Percentiles rank a stretch among this genome's conserved stretches.
Conservation (phyloP, 1,139 yeast species). For the Yamadazyma membranifaciens region DNA sequence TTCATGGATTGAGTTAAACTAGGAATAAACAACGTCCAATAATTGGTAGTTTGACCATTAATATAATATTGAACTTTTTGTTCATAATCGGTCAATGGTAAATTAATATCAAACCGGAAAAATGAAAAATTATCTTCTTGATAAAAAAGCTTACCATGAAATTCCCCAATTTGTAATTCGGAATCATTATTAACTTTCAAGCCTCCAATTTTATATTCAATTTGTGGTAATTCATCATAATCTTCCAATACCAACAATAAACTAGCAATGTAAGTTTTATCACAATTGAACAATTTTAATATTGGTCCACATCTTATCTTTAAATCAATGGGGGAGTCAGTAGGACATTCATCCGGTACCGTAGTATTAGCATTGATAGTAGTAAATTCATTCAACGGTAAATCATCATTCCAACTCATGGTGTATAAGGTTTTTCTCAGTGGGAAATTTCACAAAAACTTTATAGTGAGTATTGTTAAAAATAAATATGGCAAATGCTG, state of each 20-base stretch:
- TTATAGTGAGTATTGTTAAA: background rate
- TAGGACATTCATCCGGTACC: conserved; percentile 20
- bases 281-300: conserved; percentile 62
- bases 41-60: conserved; percentile 39
- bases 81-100: conserved; percentile 46
- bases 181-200: conserved; percentile 15
- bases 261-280: conserved; percentile 63
- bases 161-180: conserved; percentile 35
- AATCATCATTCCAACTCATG: conserved; percentile 4
- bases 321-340: conserved; percentile 28
- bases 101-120: conserved; percentile 59
- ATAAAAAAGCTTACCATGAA: conserved; percentile 43
- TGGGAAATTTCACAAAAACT: too few species aligned
- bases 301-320: conserved; percentile 76
- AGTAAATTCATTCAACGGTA: conserved; percentile 6
- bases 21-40: conserved; percentile 59
- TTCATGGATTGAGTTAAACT: conserved; percentile 65
- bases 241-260: conserved; percentile 60
- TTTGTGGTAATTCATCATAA: conserved; percentile 29
- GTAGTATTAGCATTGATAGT: conserved; percentile 3
- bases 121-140: conserved; percentile 52
- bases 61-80: conserved; percentile 62
- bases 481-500: too few species aligned
- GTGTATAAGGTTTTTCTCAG: too few species aligned
- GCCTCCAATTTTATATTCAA: conserved; percentile 43